Conservation (phyloP, 1,284 basidiomycete genomes). For the Austroboletus niveus region DNA sequence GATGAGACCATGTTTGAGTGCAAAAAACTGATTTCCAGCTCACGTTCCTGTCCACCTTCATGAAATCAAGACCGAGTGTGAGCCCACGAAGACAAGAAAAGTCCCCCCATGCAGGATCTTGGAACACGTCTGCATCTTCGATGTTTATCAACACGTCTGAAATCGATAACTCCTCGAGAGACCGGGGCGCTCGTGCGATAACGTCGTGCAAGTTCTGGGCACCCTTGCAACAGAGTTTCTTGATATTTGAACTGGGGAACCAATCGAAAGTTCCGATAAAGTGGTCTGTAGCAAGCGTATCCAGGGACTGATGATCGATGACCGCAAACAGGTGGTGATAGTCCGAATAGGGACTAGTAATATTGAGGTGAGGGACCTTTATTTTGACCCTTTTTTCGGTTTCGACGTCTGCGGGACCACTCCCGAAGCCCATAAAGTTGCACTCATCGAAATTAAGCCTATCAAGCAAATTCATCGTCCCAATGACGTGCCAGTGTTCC, state of each 20-base stretch:
- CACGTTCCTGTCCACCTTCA: too few species aligned
- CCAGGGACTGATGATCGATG: slow-evolving; percentile 7
- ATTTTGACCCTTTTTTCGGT: too few species aligned
- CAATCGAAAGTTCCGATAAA: neutral
- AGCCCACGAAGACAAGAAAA: neutral
- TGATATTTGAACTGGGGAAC: slow-evolving; percentile 2
- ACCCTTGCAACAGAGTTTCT: neutral
- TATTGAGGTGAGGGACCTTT: too few species aligned
- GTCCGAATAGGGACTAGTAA: neutral
- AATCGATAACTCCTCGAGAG: neutral
- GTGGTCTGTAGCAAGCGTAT: neutral
- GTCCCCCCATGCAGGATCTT: neutral
- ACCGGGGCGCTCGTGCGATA: neutral
- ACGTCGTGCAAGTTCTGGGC: too few species aligned
- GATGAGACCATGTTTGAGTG: too few species aligned
- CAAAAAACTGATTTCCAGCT: too few species aligned
- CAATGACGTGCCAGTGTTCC: slow-evolving; percentile 15
- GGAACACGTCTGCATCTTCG: neutral
- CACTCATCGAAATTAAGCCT: slow-evolving; percentile 8
- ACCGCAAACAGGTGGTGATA: neutral
- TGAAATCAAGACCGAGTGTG: neutral
- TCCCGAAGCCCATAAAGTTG: too few species aligned
- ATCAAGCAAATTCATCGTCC: slow-evolving; percentile 10
- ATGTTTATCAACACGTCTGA: too few species aligned
- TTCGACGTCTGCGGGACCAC: too few species aligned